Conservation (phyloP, 805 yeast species). For the Sugiyamaella chiloensis region DNA sequence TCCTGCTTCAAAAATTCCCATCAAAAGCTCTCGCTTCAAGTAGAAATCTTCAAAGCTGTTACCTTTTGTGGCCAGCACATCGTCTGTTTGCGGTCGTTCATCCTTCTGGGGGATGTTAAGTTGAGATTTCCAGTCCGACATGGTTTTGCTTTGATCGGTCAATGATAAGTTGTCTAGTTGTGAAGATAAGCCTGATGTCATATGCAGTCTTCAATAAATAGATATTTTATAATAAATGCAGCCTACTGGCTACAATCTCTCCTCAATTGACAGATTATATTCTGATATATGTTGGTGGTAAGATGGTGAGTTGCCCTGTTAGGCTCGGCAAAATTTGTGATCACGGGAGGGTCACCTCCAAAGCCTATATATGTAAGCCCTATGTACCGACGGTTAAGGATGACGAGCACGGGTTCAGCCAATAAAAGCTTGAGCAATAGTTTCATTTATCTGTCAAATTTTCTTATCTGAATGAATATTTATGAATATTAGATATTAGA, state of each 20-base stretch:
- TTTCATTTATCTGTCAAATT: too few relatives aligned
- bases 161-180: not conserved
- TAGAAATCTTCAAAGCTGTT: conserved; percentile 87
- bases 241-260: not conserved
- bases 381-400: too few relatives aligned
- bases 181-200: not conserved
- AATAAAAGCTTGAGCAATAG: too few relatives aligned
- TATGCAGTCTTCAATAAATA: not conserved
- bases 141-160: not conserved
- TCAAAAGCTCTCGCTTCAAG: conserved; percentile 85
- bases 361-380: too few relatives aligned
- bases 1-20: conserved; percentile 99
- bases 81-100: conserved; percentile 95
- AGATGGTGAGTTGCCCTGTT: not conserved
- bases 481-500: too few relatives aligned
- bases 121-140: conserved; percentile 59
- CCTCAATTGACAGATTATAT: not conserved
- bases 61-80: conserved; percentile 88
- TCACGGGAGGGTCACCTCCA: conserved; percentile 1
- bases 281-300: not conserved
- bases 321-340: conserved; percentile 1
- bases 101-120: conserved; percentile 80
- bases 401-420: too few relatives aligned
- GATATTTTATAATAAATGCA: not conserved
- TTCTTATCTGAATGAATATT: too few relatives aligned